Evolutionary conservation across 768 basidiomycete species (phyloP).

Genomic region (Amanita phalloides): DNA sequence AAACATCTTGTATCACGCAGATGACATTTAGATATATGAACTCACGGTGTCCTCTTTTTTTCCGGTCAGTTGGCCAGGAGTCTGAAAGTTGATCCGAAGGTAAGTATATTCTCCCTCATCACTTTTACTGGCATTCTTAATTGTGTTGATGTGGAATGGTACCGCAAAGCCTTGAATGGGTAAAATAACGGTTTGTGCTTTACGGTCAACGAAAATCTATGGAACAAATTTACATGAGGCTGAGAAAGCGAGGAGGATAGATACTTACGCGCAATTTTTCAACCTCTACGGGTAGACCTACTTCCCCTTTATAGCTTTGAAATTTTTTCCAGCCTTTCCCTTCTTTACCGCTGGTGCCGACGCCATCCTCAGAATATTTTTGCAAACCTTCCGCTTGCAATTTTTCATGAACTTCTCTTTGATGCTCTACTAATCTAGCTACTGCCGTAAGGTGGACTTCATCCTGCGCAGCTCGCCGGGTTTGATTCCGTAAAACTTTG

Average conservation of each 20-base stretch:
- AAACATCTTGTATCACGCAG: background rate
- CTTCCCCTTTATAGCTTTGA: conserved; percentile 95
- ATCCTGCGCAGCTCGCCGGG: conserved; percentile 76
- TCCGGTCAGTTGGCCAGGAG: conserved; percentile 92
- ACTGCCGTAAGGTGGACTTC: conserved; percentile 72
- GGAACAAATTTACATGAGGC: background rate
- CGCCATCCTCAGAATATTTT: conserved; percentile 76
- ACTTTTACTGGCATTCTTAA: conserved; percentile 96
- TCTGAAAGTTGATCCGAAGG: conserved; percentile 96
- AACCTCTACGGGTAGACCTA: conserved; percentile 74
- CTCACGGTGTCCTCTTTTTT: conserved; percentile 96
- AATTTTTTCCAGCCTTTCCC: conserved; percentile 94
- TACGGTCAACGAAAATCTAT: conserved; percentile 87
- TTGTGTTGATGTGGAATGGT: conserved; percentile 96
- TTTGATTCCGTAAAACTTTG: conserved; percentile 86
- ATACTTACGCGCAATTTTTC: conserved; percentile 65
- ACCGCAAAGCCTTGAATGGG: conserved; percentile 95
- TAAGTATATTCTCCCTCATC: conserved; percentile 95
- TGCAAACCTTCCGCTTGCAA: conserved; percentile 75
- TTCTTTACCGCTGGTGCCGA: conserved; percentile 64
- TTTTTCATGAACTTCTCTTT: conserved; percentile 66
- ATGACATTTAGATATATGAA: conserved; percentile 1
- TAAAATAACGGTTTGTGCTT: conserved; percentile 79
- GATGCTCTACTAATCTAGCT: conserved; percentile 80
- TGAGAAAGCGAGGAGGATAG: background rate